A percentile compares a stretch with the other conserved stretches of the same genome.
phyloP scores from a whole-genome alignment of 345 rosid species.

The Gossypium sturtianum region DNA sequence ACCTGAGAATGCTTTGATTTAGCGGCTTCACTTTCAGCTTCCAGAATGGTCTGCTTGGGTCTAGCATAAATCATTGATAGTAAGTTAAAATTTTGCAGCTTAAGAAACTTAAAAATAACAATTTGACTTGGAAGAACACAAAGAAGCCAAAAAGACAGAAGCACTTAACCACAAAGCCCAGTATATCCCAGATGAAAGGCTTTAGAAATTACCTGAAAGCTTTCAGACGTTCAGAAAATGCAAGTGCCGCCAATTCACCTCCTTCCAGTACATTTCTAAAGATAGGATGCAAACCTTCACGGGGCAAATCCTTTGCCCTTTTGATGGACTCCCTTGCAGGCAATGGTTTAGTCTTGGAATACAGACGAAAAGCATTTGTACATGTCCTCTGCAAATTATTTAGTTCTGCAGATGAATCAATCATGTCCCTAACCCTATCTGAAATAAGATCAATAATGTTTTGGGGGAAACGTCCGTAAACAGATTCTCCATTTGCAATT shows the following conservation, averaged over 20 bases:
- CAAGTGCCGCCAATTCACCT: conserved; percentile 83
- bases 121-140: not conserved
- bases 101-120: not conserved
- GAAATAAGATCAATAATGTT: conserved; percentile 77
- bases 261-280: conserved; percentile 72
- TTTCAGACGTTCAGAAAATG: conserved; percentile 84
- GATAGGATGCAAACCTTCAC: conserved; percentile 83
- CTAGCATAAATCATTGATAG: conserved; percentile 39
- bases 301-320: conserved; percentile 77
- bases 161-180: not conserved
- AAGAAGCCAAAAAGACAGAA: not conserved
- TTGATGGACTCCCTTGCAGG: conserved; percentile 90
- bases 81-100: conserved; percentile 8
- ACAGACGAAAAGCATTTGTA: conserved; percentile 80
- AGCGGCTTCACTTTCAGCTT: conserved; percentile 92
- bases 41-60: conserved; percentile 94
- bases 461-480: conserved; percentile 92
- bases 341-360: conserved; percentile 71
- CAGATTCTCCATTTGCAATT: conserved; percentile 76
- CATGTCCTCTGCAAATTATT: conserved; percentile 64
- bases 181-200: not conserved
- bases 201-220: conserved; percentile 55
- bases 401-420: conserved; percentile 82
- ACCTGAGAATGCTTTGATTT: conserved; percentile 72
- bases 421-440: conserved; percentile 57